Conservation (phyloP, 1,284 basidiomycete species). For the Rhodofomes roseus region DNA sequence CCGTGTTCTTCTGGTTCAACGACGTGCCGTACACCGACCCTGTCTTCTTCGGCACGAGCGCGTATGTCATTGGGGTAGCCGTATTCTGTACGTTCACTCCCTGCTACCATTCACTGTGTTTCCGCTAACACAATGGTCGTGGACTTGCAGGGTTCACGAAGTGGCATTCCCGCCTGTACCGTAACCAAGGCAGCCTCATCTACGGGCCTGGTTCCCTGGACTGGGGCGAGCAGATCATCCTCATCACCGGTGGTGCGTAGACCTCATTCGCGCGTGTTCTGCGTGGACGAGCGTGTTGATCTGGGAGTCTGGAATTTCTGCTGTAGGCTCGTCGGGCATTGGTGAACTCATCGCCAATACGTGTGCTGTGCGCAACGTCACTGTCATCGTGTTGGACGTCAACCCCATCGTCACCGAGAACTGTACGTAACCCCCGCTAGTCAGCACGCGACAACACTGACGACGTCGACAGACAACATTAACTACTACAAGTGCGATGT, state of each 20-base stretch:
- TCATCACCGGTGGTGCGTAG: conserved; percentile 80
- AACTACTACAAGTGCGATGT: conserved; percentile 86
- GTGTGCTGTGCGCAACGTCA: conserved; percentile 75
- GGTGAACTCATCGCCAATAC: conserved; percentile 85
- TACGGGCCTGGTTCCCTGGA: conserved; percentile 59
- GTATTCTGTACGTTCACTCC: conserved; percentile 55
- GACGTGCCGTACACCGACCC: conserved; percentile 49
- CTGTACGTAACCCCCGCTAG: conserved; percentile 40
- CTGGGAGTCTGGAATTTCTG: no score
- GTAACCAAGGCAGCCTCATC: conserved; percentile 66
- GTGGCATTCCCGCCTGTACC: conserved; percentile 68
- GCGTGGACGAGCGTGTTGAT: not conserved
- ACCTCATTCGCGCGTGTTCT: no score
- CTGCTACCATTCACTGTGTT: not conserved
- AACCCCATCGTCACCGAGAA: conserved; percentile 75
- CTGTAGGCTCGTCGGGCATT: conserved; percentile 79
- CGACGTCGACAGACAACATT: conserved; percentile 57
- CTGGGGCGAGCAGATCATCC: conserved; percentile 84
- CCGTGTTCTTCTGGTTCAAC: conserved; percentile 73
- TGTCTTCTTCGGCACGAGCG: conserved; percentile 44
- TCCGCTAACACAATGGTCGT: not conserved
- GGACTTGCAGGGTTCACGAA: conserved; percentile 54
- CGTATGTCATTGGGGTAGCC: conserved; percentile 55
- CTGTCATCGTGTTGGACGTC: conserved; percentile 83
- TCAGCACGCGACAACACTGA: not conserved